Conservation (phyloP, 768 basidiomycete genomes). For the Agaricus sinodeliciosus region DNA sequence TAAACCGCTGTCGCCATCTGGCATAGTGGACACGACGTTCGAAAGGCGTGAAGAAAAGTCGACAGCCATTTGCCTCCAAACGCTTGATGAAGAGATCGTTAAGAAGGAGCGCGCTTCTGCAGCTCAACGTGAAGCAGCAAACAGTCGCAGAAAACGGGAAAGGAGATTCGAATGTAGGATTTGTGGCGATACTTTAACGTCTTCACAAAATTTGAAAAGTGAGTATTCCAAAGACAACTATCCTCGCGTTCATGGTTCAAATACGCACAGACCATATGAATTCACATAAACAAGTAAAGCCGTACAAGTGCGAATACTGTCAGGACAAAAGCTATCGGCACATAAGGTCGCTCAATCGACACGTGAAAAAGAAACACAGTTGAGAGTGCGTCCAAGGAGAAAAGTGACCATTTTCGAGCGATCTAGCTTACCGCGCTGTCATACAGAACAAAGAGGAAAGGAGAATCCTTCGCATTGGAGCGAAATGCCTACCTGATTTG, state of each 20-base stretch:
- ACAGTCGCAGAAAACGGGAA: neutral
- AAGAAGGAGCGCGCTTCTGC: neutral
- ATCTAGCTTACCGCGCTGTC: no score
- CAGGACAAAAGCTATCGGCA: neutral
- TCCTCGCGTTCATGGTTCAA: neutral
- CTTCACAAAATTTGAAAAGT: slow-evolving; percentile 3
- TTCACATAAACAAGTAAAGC: neutral
- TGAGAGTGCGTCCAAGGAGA: neutral
- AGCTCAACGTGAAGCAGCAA: neutral
- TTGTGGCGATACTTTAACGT: neutral
- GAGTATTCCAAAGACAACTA: neutral
- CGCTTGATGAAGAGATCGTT: neutral
- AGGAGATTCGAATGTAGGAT: neutral
- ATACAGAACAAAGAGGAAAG: no score
- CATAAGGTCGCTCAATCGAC: neutral
- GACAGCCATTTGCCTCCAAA: no score
- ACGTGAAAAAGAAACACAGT: neutral
- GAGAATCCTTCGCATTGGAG: no score
- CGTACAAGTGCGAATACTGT: neutral
- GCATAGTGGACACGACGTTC: no score
- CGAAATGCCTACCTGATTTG: no score
- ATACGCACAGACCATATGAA: neutral
- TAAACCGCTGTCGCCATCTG: no score
- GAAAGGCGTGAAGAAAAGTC: no score
- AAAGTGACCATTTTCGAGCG: no score